A percentile compares a stretch with the other conserved stretches of the same genome.
Evolutionary conservation across 495 filamentous ascomycete species (phyloP).

Genomic region (Daldinia concentrica): DNA sequence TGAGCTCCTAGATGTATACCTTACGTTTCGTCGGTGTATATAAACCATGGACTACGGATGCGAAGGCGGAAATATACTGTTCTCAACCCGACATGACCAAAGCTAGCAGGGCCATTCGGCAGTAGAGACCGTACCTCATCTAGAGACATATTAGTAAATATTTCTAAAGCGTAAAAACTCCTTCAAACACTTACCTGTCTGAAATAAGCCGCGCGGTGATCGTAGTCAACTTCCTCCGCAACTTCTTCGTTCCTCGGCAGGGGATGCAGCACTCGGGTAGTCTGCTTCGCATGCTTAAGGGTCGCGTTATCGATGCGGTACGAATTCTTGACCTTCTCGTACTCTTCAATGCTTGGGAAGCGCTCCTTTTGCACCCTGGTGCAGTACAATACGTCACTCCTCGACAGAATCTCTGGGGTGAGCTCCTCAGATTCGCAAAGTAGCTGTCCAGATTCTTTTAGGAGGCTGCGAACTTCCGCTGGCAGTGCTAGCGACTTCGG

Average conservation of each 20-base stretch:
- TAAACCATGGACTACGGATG: constrained; percentile 28
- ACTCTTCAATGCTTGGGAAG: constrained; percentile 79
- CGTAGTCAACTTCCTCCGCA: constrained; percentile 94
- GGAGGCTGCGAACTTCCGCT: constrained; percentile 70
- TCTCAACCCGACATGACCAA: constrained; percentile 75
- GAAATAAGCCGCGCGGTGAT: constrained; percentile 96
- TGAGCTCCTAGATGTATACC: constrained; percentile 11
- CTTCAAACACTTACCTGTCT: constrained; percentile 80
- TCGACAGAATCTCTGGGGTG: constrained; percentile 82
- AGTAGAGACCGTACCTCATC: constrained; percentile 99
- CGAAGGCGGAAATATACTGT: constrained; percentile 1
- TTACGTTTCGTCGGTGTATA: constrained; percentile 9
- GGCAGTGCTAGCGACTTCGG: constrained; percentile 83
- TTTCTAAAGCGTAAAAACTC: neutral
- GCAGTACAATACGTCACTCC: constrained; percentile 92
- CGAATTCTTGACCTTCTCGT: constrained; percentile 84
- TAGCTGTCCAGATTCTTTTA: constrained; percentile 78
- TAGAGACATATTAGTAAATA: constrained; percentile 61
- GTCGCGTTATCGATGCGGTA: constrained; percentile 89
- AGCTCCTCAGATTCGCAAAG: constrained; percentile 76
- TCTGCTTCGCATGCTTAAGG: constrained; percentile 89
- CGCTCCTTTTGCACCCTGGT: constrained; percentile 96
- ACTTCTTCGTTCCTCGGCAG: constrained; percentile 93
- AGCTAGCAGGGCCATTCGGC: constrained; percentile 92
- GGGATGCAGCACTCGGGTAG: constrained; percentile 95